Conservation (phyloP, 495 filamentous ascomycete genomes). For the Lineolata rhizophorae region DNA sequence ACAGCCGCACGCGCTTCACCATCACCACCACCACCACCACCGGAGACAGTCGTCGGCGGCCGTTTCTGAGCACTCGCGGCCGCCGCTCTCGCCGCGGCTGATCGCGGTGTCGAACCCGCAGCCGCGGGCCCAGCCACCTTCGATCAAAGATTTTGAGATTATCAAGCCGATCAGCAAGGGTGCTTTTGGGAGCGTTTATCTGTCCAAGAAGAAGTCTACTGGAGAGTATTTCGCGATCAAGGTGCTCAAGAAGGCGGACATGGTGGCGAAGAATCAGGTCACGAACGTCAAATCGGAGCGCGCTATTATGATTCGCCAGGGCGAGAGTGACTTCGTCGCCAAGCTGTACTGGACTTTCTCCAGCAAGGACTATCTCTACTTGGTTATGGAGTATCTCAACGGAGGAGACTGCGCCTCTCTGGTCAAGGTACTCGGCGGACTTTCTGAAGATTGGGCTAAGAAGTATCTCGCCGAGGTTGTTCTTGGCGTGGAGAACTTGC, state of each 20-base stretch:
- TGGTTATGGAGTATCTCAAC: constrained; percentile 98
- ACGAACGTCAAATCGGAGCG: constrained; percentile 97
- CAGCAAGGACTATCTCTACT: constrained; percentile 95
- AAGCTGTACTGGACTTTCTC: constrained; percentile 99
- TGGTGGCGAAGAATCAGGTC: constrained; percentile 98
- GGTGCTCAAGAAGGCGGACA: constrained; percentile 94
- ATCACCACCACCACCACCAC: constrained; percentile 44
- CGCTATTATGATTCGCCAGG: constrained; percentile 99
- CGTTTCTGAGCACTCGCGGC: constrained; percentile 37
- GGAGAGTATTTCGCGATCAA: constrained; percentile 98
- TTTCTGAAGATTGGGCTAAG: constrained; percentile 93
- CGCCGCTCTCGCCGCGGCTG: constrained; percentile 64
- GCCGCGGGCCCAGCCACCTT: constrained; percentile 68
- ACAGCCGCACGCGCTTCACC: constrained; percentile 12
- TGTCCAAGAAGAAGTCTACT: constrained; percentile 95
- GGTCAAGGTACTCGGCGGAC: constrained; percentile 74
- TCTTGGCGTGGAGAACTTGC: constrained; percentile 83
- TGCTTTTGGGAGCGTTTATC: constrained; percentile 91
- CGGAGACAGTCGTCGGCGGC: constrained; percentile 82
- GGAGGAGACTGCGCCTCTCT: constrained; percentile 92
- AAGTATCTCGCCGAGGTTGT: constrained; percentile 94
- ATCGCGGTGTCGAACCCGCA: constrained; percentile 45
- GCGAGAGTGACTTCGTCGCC: constrained; percentile 95
- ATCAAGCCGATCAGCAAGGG: constrained; percentile 99
- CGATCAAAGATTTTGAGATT: constrained; percentile 98